Percentiles rank a stretch among this genome's conserved stretches.
These are phyloP conservation scores for Gryganskiella cystojenkinii DNA, from an alignment of 192 early-diverging fungal species.

Conservation along the genomic window DNA sequence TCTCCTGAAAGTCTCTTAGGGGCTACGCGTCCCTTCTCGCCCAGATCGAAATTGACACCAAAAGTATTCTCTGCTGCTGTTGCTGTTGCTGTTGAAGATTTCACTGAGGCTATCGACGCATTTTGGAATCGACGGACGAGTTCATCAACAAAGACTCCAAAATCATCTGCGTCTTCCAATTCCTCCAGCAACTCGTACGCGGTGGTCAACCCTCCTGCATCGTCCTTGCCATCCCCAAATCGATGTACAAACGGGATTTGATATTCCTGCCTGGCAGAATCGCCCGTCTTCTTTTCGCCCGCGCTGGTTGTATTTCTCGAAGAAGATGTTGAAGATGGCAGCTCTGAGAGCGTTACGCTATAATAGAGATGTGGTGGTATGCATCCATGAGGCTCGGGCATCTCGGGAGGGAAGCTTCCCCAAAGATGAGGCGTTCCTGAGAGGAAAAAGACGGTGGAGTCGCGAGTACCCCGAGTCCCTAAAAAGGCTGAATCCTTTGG, in stretches of 20 bases:
- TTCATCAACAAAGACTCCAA: conserved; percentile 17
- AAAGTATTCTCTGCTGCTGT: too few relatives aligned
- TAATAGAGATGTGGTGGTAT: conserved; percentile 48
- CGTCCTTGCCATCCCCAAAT: conserved; percentile 24
- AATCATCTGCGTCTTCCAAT: conserved; percentile 36
- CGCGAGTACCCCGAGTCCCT: background rate
- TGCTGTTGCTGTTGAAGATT: background rate
- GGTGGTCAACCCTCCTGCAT: conserved; percentile 41
- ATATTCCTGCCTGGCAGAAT: conserved; percentile 2
- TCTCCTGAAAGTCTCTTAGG: too few relatives aligned
- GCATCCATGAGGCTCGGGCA: conserved; percentile 35
- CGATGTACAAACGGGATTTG: conserved; percentile 25
- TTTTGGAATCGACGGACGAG: background rate
- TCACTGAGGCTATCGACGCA: too few relatives aligned
- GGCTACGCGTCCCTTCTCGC: too few relatives aligned
- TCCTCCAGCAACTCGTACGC: conserved; percentile 17
- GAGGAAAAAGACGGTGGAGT: conserved; percentile 1
- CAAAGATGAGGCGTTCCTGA: conserved; percentile 21
- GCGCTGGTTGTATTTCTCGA: background rate
- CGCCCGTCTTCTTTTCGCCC: background rate
- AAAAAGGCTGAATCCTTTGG: background rate
- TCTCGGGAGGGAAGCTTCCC: conserved; percentile 26
- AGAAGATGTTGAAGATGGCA: background rate
- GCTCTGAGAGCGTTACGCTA: background rate
- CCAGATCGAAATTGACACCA: too few relatives aligned